phyloP scores from a whole-genome alignment of 192 early-diverging fungal genomes.

The Rhizophagus sp. region DNA sequence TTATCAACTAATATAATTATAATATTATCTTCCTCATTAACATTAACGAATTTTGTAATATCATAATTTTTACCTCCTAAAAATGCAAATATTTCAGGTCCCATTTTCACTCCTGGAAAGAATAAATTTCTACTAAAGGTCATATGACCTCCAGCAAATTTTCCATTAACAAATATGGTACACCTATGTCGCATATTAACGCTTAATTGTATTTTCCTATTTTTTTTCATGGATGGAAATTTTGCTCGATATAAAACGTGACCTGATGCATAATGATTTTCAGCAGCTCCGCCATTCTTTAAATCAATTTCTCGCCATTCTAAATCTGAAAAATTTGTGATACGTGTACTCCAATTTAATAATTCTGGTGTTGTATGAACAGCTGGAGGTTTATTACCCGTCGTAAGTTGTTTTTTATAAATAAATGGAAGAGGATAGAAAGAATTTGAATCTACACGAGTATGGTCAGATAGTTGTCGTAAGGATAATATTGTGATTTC shows the following conservation, averaged over 20 bases:
- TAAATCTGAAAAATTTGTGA: slow-evolving; percentile 35
- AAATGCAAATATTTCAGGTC: slow-evolving; percentile 61
- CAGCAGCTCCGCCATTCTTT: slow-evolving; percentile 22
- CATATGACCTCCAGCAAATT: slow-evolving; percentile 76
- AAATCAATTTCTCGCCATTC: slow-evolving; percentile 34
- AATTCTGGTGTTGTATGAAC: slow-evolving; percentile 21
- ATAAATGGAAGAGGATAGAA: slow-evolving; percentile 31
- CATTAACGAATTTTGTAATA: slow-evolving; percentile 40
- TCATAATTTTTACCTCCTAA: slow-evolving; percentile 63
- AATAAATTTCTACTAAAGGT: slow-evolving; percentile 64
- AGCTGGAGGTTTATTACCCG: slow-evolving; percentile 24
- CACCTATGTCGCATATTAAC: slow-evolving; percentile 74
- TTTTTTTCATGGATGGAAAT: slow-evolving; percentile 33
- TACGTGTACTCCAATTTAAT: slow-evolving; percentile 33
- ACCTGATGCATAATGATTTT: slow-evolving; percentile 22
- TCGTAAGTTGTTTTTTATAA: slow-evolving; percentile 21
- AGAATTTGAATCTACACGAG: slow-evolving; percentile 12
- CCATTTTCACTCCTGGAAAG: slow-evolving; percentile 64
- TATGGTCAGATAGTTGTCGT: slow-evolving; percentile 20
- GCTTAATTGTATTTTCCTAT: slow-evolving; percentile 47
- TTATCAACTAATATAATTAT: slow-evolving; percentile 74
- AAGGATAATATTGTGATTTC: slow-evolving; percentile 44
- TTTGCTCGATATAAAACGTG: slow-evolving; percentile 15
- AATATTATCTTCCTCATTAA: slow-evolving; percentile 57
- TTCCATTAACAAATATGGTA: slow-evolving; percentile 70